A percentile compares a stretch with the other conserved stretches of the same genome.
Evolutionary conservation across 1,139 yeast genomes (phyloP).

Genomic region (Hemisphaericaspora xylofermentans): DNA sequence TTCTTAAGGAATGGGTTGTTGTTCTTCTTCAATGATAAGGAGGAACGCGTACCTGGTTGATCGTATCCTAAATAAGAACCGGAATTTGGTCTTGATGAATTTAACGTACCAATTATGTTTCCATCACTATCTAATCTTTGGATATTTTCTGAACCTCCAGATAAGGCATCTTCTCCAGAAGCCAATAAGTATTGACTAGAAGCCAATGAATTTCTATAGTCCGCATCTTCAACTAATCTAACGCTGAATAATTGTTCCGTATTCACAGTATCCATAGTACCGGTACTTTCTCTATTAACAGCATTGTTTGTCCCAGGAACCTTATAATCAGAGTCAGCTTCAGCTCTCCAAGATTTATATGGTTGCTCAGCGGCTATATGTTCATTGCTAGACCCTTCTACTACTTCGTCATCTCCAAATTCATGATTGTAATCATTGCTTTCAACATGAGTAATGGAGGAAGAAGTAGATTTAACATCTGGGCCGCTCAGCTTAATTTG

Average conservation of each 20-base stretch:
- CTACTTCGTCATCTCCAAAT: constrained; percentile 29
- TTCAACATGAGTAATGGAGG: constrained; percentile 42
- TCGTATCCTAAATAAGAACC: not conserved
- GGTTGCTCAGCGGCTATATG: constrained; percentile 30
- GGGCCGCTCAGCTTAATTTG: constrained; percentile 22
- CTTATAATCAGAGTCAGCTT: constrained; percentile 31
- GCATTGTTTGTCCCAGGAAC: not conserved
- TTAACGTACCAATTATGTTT: constrained; percentile 35
- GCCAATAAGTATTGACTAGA: constrained; percentile 25
- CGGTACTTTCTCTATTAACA: constrained; percentile 48
- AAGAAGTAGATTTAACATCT: constrained; percentile 28
- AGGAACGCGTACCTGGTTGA: too few relatives aligned
- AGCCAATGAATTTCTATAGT: constrained; percentile 36
- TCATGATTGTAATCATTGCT: constrained; percentile 10
- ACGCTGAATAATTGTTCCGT: constrained; percentile 83
- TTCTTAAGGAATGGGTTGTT: constrained; percentile 5
- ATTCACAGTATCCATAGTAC: constrained; percentile 80
- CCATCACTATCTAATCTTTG: constrained; percentile 58
- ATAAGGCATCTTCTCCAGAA: not conserved
- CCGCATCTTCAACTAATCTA: constrained; percentile 64
- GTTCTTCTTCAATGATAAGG: too few relatives aligned
- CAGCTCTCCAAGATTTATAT: constrained; percentile 75
- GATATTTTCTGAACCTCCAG: constrained; percentile 35
- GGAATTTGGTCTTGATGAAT: not conserved
- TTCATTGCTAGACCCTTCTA: constrained; percentile 2